Base-by-base conservation (phyloP, 2,329 filamentous ascomycete species). In the Cladophialophora bantiana region DNA sequence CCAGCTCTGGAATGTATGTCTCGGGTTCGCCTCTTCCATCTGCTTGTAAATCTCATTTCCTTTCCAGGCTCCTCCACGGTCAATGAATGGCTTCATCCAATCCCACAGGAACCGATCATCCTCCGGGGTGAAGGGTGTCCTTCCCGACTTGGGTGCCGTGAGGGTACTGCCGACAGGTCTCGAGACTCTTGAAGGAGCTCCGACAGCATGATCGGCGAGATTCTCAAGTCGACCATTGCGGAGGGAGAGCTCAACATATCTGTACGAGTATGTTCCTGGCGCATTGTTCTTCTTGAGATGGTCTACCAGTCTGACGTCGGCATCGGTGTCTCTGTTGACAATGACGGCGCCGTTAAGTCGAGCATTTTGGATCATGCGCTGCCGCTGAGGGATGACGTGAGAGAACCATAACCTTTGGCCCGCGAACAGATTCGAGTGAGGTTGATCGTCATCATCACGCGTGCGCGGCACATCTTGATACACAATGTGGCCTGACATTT, bases 291-390 rank as follows among this genome's bases (percentile, higher is more conserved):
- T 82, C 68, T 78, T 83, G 45, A 79, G 71, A 73, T 89, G 86
- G 74, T 90, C 87, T 20, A 86, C 84, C 53, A 90, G 83, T 61
- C 82, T 78, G 70, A 87, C 81, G 71, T 89, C 85, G 53, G 87
- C 86, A 56, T 84, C 77, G 67, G 81, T 83, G 70, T 89, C 87
- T 48, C 83, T 72, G 15, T 76, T 72, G 5, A 86, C 83, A 15
- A 89, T 75, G 15, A 77, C 73, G 3, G 87, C 87, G 55, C 86
- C 87, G 75, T 89, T 83, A 69, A 76, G 75, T 77, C 84, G 67
- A 52, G 58, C 62, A 62, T 63, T 68, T 34, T 67, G 66, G 38
- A 72, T 77, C 70, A 84, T 82, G 59, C 77, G 77, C 31, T 70
- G 74, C 62, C 87, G 83, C 48, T 78, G 75, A 9, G 87, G 87